Conservation (phyloP, 1,284 basidiomycete species). For the Cryptococcus sp. region DNA sequence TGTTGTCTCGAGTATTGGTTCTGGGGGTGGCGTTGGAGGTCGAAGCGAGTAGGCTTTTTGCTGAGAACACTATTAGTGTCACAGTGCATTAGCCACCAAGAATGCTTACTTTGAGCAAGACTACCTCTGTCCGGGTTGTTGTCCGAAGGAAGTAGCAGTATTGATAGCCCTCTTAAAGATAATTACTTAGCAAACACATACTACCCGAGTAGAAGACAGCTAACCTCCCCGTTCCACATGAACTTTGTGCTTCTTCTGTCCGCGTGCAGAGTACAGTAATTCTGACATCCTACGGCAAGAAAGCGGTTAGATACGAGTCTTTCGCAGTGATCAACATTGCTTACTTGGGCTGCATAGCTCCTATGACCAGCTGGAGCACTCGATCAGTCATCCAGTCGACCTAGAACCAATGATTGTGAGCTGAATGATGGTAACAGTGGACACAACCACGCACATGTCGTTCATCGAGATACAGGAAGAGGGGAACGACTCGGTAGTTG, state of each 20-base stretch:
- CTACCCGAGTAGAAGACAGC: conserved; percentile 1
- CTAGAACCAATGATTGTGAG: conserved; percentile 11
- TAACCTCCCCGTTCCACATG: conserved; percentile 48
- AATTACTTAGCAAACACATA: conserved; percentile 1
- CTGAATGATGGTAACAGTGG: neutral
- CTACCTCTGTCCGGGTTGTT: conserved; percentile 48
- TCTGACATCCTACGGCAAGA: conserved; percentile 25
- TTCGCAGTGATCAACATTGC: neutral
- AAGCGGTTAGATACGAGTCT: too few species aligned
- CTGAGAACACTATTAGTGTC: conserved; percentile 21
- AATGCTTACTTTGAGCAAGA: conserved; percentile 42
- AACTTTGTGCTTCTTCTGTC: conserved; percentile 46
- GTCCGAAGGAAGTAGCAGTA: conserved; percentile 50
- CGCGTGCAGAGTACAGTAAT: conserved; percentile 28
- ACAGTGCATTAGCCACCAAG: neutral
- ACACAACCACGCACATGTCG: conserved; percentile 37
- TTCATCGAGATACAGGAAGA: conserved; percentile 51
- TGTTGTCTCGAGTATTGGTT: conserved; percentile 2
- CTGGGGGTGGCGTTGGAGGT: conserved; percentile 37
- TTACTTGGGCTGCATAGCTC: conserved; percentile 38
- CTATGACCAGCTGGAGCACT: conserved; percentile 45
- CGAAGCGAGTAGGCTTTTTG: conserved; percentile 43
- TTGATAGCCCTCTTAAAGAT: conserved; percentile 43
- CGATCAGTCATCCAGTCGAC: conserved; percentile 49
- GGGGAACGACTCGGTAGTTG: conserved; percentile 46